Base-by-base conservation (phyloP, 2,329 filamentous ascomycete species). In the Aspergillus piperis region DNA sequence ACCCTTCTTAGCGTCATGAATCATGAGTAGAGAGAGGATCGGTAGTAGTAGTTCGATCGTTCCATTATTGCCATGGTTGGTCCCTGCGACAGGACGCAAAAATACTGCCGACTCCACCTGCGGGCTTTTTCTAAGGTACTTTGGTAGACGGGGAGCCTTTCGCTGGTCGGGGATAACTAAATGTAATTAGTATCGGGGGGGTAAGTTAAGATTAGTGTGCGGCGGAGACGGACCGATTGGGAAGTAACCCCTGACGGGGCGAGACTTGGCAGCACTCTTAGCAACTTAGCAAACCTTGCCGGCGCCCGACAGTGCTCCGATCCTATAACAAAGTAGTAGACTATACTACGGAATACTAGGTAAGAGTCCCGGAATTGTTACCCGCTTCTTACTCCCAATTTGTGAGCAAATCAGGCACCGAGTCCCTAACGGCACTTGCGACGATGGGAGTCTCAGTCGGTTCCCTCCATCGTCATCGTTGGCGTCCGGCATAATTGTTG, bases 301-400 rank as follows among this genome's bases (percentile, higher is more conserved):
- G 52, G 52, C 52, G 47, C 47, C 47, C 47, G 47, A 54, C 52
- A 41, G 8, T 15, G 19, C 23, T 17, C 21, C 21, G 51, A 54
- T 42, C 36, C 15, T 13, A 27, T 27, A 27, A 7, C 8, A 8
- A 8, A 27, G 25, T 27, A 27, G 25, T 27, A 2, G 17, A 27
- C 25, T 27, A 7, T 19, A 27, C 7, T 27, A 27, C 25, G 25
- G 25, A 27, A 19, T 19, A 19, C 17, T 19, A 19, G 25, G 2
- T 8, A 13, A 36, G 32, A 2, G 32, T 36, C 2, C 32, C 32
- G 51, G 51, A 25, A 3, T 25, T 39, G 32, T 39, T 39, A 15
- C 51, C 51, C 51, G 15, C 51, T n/a, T 15, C 36, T 13, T 13
- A 5, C 27, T 32, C 25, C 30, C 25, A 23, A 27, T 17, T 23